phyloP scores from a whole-genome alignment of 2,329 filamentous ascomycete species.

The Magnaporthiopsis poae region DNA sequence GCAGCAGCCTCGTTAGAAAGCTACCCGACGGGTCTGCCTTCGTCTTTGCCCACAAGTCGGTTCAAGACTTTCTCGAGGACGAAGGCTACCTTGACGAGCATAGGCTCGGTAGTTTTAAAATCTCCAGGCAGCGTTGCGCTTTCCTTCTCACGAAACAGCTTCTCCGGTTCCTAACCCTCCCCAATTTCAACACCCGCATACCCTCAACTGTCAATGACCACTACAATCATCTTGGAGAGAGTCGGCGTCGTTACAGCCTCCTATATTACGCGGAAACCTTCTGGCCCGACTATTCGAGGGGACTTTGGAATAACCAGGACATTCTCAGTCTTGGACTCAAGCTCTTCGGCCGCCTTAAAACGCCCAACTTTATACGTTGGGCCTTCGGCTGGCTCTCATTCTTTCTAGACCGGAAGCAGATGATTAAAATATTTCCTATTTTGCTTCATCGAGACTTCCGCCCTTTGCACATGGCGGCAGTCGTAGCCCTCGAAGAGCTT shows the following conservation, averaged over 20 bases:
- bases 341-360: neutral
- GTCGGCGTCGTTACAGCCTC: neutral
- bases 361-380: neutral
- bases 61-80: neutral
- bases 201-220: neutral
- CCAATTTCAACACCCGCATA: neutral
- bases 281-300: neutral
- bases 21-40: neutral
- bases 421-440: too few relatives aligned
- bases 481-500: neutral
- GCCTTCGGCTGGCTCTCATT: neutral
- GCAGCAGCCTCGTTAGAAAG: slow-evolving; percentile 1
- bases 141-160: neutral
- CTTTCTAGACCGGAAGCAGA: neutral
- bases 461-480: slow-evolving; percentile 1
- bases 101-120: neutral
- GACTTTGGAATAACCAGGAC: neutral
- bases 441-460: neutral
- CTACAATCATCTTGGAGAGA: neutral
- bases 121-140: neutral
- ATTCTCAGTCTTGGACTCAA: neutral
- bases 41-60: neutral
- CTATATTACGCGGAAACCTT: neutral
- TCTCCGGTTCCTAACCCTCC: neutral
- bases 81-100: neutral